phyloP scores from a whole-genome alignment of 768 basidiomycete species.

The Cystobasidium tubakii region DNA sequence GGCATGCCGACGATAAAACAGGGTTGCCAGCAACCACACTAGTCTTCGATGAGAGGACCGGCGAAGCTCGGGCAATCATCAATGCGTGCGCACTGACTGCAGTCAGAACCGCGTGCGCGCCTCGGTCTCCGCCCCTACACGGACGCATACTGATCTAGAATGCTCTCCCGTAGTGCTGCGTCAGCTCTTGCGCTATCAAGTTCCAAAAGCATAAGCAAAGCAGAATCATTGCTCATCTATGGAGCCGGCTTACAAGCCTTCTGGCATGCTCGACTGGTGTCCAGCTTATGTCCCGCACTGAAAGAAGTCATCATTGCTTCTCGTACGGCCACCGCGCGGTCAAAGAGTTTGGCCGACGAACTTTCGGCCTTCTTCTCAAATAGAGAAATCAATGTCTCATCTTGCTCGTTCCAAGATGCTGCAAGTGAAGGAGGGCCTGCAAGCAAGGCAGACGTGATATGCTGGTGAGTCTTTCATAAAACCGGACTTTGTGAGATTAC shows the following conservation, averaged over 20 bases:
- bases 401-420: not conserved
- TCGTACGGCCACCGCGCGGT: conserved; percentile 12
- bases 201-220: conserved; percentile 2
- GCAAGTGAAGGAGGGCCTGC: conserved; percentile 16
- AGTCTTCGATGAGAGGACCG: conserved; percentile 41
- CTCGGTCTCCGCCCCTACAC: too few species aligned
- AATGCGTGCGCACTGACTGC: conserved; percentile 44
- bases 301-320: not conserved
- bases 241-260: conserved; percentile 41
- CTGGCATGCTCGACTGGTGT: conserved; percentile 38
- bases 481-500: not conserved
- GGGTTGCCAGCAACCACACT: conserved; percentile 43
- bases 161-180: conserved; percentile 25
- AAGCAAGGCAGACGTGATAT: conserved; percentile 44
- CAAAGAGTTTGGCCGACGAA: not conserved
- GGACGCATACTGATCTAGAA: too few species aligned
- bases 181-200: conserved; percentile 35
- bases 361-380: conserved; percentile 15
- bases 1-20: conserved; percentile 12
- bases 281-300: not conserved
- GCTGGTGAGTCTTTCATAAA: conserved; percentile 40
- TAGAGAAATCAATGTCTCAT: conserved; percentile 13
- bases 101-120: conserved; percentile 43
- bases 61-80: conserved; percentile 36
- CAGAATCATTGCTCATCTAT: conserved; percentile 36